Percentiles rank a stretch among this genome's conserved stretches.
phyloP scores from a whole-genome alignment of 768 basidiomycete species.

The Boletus barrowsii region DNA sequence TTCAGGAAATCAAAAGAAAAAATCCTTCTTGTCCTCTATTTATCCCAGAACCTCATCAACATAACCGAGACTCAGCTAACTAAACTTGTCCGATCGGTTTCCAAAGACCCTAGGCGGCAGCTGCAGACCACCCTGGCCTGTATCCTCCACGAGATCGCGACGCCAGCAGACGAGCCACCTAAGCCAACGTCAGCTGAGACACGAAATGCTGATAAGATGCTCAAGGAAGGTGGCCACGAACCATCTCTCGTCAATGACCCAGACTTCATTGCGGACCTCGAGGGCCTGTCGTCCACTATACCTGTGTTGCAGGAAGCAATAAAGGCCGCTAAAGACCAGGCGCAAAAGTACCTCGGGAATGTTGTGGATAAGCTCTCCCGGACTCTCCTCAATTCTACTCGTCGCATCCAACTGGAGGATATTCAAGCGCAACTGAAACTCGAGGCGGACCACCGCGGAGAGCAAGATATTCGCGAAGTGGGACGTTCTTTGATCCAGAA shows the following conservation, averaged over 20 bases:
- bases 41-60: slow-evolving; percentile 14
- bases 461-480: slow-evolving; percentile 15
- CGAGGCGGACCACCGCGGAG: slow-evolving; percentile 11
- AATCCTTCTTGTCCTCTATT: slow-evolving; percentile 17
- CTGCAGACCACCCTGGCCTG: slow-evolving; percentile 12
- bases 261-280: slow-evolving; percentile 24
- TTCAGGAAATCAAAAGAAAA: slow-evolving; percentile 26
- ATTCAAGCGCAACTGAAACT: slow-evolving; percentile 8
- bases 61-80: slow-evolving; percentile 12
- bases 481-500: slow-evolving; percentile 15
- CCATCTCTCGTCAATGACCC: slow-evolving; percentile 18
- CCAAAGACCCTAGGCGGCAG: slow-evolving; percentile 12
- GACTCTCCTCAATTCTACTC: slow-evolving; percentile 5
- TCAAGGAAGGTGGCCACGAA: slow-evolving; percentile 22
- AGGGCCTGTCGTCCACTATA: slow-evolving; percentile 5
- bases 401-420: slow-evolving; percentile 19
- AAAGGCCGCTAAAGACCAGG: slow-evolving; percentile 11
- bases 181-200: slow-evolving; percentile 13
- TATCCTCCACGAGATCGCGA: slow-evolving; percentile 13
- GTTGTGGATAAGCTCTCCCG: slow-evolving; percentile 21
- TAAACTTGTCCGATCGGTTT: slow-evolving; percentile 13
- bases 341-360: slow-evolving; percentile 16
- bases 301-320: slow-evolving; percentile 19
- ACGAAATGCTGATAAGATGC: slow-evolving; percentile 15
- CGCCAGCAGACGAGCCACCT: not conserved